These are phyloP conservation scores for Chimonanthus salicifolius DNA, from an alignment of 164 flowering plant species.

Conservation along the genomic window DNA sequence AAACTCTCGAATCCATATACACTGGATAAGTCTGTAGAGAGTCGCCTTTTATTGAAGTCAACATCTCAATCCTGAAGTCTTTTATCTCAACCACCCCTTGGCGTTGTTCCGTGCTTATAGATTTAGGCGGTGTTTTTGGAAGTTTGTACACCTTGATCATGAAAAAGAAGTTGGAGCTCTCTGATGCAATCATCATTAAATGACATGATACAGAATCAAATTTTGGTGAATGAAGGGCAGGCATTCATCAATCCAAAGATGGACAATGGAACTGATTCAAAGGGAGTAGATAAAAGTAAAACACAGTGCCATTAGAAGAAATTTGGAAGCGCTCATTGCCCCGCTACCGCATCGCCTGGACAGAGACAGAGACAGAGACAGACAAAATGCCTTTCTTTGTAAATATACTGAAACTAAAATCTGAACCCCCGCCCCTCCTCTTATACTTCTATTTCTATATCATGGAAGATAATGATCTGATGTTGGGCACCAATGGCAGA, in stretches of 20 bases:
- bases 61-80: too few species aligned
- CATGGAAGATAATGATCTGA: neutral
- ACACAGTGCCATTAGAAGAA: neutral
- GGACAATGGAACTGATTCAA: neutral
- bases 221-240: neutral
- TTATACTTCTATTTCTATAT: too few species aligned
- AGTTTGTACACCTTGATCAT: too few species aligned
- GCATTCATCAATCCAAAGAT: neutral
- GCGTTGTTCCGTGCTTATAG: too few species aligned
- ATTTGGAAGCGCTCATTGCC: neutral
- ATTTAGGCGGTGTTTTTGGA: too few species aligned
- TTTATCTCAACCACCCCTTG: too few species aligned
- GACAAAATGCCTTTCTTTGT: neutral
- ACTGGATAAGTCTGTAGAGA: too few species aligned
- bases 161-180: too few species aligned
- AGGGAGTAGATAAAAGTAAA: neutral
- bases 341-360: neutral
- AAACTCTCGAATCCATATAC: too few species aligned
- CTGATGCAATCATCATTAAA: too few species aligned
- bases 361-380: neutral
- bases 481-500: neutral
- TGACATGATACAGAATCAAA: neutral
- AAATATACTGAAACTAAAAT: neutral
- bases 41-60: too few species aligned
- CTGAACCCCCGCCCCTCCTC: too few species aligned